Conservation (phyloP, 805 yeast genomes). For the Metschnikowia baotianmanensis region DNA sequence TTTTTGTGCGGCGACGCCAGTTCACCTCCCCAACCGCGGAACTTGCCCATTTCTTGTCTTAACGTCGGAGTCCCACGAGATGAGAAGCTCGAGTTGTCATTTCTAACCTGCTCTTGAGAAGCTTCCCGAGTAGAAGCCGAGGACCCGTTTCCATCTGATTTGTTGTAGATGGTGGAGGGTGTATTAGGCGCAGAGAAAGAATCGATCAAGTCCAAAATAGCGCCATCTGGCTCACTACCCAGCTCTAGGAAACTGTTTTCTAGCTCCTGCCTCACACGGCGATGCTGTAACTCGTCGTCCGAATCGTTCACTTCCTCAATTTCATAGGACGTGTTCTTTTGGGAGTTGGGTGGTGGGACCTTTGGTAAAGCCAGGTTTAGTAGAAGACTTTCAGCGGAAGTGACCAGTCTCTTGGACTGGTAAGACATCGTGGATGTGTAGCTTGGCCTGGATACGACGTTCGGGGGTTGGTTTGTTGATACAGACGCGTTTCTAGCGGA, state of each 20-base stretch:
- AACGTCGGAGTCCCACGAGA: conserved; percentile 12
- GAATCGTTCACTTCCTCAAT: conserved; percentile 43
- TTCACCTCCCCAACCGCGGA: conserved; percentile 1
- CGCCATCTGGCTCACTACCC: conserved; percentile 16
- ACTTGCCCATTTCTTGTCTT: conserved; percentile 2
- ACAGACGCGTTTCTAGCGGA: not conserved
- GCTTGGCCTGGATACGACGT: conserved; percentile 1
- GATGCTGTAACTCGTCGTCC: conserved; percentile 33
- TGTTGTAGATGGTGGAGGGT: conserved; percentile 16
- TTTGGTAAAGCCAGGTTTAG: conserved; percentile 8
- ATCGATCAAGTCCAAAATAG: conserved; percentile 22
- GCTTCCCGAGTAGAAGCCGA: conserved; percentile 1
- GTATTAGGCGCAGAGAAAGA: conserved; percentile 21
- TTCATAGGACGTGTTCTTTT: conserved; percentile 15
- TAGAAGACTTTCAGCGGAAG: conserved; percentile 1
- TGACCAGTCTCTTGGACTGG: not conserved
- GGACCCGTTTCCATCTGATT: conserved; percentile 1
- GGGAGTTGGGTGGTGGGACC: not conserved
- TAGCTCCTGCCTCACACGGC: conserved; percentile 15
- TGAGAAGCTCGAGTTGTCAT: conserved; percentile 17
- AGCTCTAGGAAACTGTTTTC: conserved; percentile 15
- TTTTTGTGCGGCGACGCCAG: conserved; percentile 25
- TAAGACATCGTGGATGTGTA: not conserved
- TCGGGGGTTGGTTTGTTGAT: conserved; percentile 1
- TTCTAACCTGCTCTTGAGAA: conserved; percentile 4